phyloP scores from a whole-genome alignment of 257 asterid genomes.

The Jasminum sambac region DNA sequence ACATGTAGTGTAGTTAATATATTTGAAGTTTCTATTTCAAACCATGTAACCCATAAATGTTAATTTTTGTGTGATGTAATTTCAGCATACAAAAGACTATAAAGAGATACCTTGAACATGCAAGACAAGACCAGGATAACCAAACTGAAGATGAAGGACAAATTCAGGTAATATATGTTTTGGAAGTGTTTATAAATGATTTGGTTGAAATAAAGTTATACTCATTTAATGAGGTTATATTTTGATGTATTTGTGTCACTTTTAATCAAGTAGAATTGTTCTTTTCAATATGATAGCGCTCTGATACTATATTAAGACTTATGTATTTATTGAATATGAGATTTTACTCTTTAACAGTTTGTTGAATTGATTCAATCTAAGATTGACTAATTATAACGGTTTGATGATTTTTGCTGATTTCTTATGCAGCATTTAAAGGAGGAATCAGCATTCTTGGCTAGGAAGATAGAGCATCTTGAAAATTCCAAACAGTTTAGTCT shows the following conservation, averaged over 20 bases:
- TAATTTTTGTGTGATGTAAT: neutral
- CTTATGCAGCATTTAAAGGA: constrained; percentile 51
- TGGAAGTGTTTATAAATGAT: too few relatives aligned
- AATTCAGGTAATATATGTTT: too few relatives aligned
- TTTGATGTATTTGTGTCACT: too few relatives aligned
- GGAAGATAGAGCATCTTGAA: constrained; percentile 64
- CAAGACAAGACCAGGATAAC: constrained; percentile 30
- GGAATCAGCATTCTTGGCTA: constrained; percentile 49
- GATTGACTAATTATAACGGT: neutral
- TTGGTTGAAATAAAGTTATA: too few relatives aligned
- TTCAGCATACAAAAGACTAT: constrained; percentile 54
- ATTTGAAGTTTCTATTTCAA: neutral
- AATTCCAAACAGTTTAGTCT: constrained; percentile 50
- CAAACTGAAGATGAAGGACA: constrained; percentile 31
- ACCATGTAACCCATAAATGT: neutral
- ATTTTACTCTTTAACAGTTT: too few relatives aligned
- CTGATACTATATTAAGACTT: too few relatives aligned
- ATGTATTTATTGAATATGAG: too few relatives aligned
- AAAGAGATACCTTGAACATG: constrained; percentile 44
- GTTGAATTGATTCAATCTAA: neutral
- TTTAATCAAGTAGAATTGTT: too few relatives aligned
- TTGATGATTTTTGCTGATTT: constrained; percentile 10
- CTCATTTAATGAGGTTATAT: too few relatives aligned
- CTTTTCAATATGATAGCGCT: too few relatives aligned
- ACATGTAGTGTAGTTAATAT: too few relatives aligned